A percentile compares a stretch with the other conserved stretches of the same genome.
These are phyloP conservation scores for Rhodotorula toruloides DNA, from an alignment of 768 basidiomycete genomes.

Conservation along the genomic window DNA sequence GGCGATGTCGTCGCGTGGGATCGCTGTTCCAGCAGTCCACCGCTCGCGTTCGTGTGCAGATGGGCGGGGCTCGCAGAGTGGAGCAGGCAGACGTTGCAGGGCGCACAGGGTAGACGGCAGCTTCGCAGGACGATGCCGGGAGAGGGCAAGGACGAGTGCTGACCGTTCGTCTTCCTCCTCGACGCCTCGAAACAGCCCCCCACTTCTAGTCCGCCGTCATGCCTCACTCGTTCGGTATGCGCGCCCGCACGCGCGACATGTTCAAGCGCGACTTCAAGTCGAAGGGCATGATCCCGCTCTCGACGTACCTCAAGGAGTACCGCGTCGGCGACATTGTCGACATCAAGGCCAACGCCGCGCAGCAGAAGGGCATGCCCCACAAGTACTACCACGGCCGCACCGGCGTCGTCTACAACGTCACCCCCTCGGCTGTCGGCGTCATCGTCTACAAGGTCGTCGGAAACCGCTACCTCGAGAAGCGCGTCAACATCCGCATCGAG, in stretches of 20 bases:
- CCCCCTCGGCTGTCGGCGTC: constrained; percentile 87
- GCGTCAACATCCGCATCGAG: constrained; percentile 95
- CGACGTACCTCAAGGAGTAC: constrained; percentile 90
- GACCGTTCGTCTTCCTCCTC: not conserved
- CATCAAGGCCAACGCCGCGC: constrained; percentile 97
- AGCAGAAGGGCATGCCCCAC: constrained; percentile 99
- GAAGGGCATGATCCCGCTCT: constrained; percentile 80
- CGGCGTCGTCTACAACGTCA: constrained; percentile 97
- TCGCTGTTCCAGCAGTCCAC: too few relatives aligned
- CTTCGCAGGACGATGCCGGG: too few relatives aligned
- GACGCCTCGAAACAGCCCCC: not conserved
- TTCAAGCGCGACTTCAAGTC: constrained; percentile 99
- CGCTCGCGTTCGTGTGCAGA: too few relatives aligned
- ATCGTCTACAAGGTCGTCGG: constrained; percentile 98
- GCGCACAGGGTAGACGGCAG: too few relatives aligned
- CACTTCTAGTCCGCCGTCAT: constrained; percentile 50
- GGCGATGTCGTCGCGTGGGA: too few relatives aligned
- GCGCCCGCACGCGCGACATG: constrained; percentile 98
- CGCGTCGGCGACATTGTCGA: constrained; percentile 97
- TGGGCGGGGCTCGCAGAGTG: too few relatives aligned
- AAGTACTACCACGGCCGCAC: constrained; percentile 98
- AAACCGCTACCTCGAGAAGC: constrained; percentile 98
- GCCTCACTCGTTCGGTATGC: constrained; percentile 99
- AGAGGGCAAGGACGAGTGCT: too few relatives aligned
- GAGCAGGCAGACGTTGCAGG: too few relatives aligned